Evolutionary conservation across 192 early-diverging fungal genomes (phyloP).

Genomic region (Martensiomyces pterosporus): DNA sequence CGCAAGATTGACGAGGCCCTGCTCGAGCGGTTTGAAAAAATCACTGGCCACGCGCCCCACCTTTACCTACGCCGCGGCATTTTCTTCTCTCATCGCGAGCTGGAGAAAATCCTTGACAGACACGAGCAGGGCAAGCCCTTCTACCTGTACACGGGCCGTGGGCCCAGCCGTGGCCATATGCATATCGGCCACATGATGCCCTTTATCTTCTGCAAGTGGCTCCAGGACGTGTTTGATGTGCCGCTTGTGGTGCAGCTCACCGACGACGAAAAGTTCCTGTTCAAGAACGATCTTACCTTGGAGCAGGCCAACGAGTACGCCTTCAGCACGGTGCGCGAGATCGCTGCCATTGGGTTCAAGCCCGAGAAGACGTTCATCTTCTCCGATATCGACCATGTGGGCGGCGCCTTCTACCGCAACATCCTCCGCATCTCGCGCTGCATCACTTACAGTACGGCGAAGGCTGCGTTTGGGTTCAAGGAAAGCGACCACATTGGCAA

Average conservation of each 20-base stretch:
- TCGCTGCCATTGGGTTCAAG: slow-evolving; percentile 93
- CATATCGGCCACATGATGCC: slow-evolving; percentile 97
- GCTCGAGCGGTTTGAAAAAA: slow-evolving; percentile 73
- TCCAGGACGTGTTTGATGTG: slow-evolving; percentile 94
- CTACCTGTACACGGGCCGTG: slow-evolving; percentile 96
- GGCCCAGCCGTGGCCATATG: slow-evolving; percentile 88
- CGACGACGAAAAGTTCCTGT: slow-evolving; percentile 98
- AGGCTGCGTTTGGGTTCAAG: slow-evolving; percentile 87
- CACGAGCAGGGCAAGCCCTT: slow-evolving; percentile 97
- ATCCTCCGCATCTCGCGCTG: slow-evolving; percentile 81
- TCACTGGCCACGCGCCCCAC: slow-evolving; percentile 83
- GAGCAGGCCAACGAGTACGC: slow-evolving; percentile 76
- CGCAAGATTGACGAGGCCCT: slow-evolving; percentile 68
- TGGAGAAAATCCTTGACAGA: slow-evolving; percentile 78
- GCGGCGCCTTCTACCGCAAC: slow-evolving; percentile 92
- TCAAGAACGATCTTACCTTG: slow-evolving; percentile 82
- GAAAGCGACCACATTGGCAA: slow-evolving; percentile 89
- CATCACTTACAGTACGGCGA: slow-evolving; percentile 80
- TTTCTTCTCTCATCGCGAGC: slow-evolving; percentile 94
- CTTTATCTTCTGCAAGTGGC: slow-evolving; percentile 95
- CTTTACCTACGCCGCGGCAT: slow-evolving; percentile 80
- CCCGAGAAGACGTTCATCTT: slow-evolving; percentile 97
- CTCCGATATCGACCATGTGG: slow-evolving; percentile 85
- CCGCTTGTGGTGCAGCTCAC: slow-evolving; percentile 96
- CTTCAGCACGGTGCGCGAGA: slow-evolving; percentile 82